These are phyloP conservation scores for Crithidia brevicula DNA, from an alignment of 208 protist genomes.

Conservation along the genomic window DNA sequence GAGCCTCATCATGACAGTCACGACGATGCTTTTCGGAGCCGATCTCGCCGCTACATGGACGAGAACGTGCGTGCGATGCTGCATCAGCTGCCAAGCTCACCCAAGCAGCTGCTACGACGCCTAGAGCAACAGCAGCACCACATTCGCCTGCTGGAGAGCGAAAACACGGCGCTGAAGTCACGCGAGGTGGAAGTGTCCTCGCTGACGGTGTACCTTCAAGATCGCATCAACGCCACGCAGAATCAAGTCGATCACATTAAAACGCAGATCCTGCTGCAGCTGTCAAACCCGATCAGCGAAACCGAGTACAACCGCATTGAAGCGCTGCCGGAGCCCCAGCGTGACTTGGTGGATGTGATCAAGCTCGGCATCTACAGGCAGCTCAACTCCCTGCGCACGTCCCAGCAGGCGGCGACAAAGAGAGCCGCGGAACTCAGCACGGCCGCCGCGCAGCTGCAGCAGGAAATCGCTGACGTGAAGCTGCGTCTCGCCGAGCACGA, in stretches of 20 bases:
- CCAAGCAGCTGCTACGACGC: constrained; percentile 65
- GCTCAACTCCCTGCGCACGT: constrained; percentile 61
- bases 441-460: constrained; percentile 38
- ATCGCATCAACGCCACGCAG: constrained; percentile 83
- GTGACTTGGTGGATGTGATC: constrained; percentile 80
- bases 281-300: constrained; percentile 77
- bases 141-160: constrained; percentile 61
- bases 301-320: constrained; percentile 78
- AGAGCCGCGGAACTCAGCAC: constrained; percentile 68
- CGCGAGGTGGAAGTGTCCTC: constrained; percentile 83
- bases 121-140: constrained; percentile 78
- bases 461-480: constrained; percentile 63
- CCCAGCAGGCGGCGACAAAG: constrained; percentile 50
- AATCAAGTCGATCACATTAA: constrained; percentile 87
- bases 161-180: constrained; percentile 70
- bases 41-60: constrained; percentile 23
- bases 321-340: constrained; percentile 58
- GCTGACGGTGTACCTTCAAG: constrained; percentile 73
- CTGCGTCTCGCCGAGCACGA: constrained; percentile 59
- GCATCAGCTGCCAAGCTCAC: constrained; percentile 60
- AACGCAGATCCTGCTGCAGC: constrained; percentile 65
- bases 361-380: constrained; percentile 88
- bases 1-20: background rate
- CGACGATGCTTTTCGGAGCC: constrained; percentile 1
- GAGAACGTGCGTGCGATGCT: constrained; percentile 31